Evolutionary conservation across 768 basidiomycete genomes (phyloP), one percentile per base, ranked within the genome.

Genomic region (Mycena maculata): DNA sequence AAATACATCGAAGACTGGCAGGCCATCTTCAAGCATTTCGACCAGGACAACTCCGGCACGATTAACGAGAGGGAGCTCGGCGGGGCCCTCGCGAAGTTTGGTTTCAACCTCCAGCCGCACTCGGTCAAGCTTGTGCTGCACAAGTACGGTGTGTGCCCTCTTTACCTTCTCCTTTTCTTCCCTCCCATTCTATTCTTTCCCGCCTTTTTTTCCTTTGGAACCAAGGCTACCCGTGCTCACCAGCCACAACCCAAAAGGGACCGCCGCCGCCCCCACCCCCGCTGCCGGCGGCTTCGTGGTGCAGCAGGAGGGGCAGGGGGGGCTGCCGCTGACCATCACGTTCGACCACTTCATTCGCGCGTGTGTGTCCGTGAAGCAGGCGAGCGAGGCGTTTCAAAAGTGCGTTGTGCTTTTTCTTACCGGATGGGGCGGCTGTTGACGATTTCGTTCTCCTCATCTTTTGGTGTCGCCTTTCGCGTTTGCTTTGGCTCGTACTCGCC

Each of bases 1-100:
- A 90, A 91, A 73, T 93, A 92, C 77, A 89, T 93, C 86, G 89
- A 91, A 80, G 92, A 94, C 76, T 94, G 93, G 93, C 92, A 94
- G 80, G 88, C 88, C 63, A 89, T 93, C 61, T 95, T 94, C 83
- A 85, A 83, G 48, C 91, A 92, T 78, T 94, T 94, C 71, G 94
- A 95, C 79, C 83, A 87, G n/a, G 94, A 95, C 75, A 87, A 85
- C 55, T 93, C 92, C 15, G 94, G 93, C 27, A 85, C 88, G 33
- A 95, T 96, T 77, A 92, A 95, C 62, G 82, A 81, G 10, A 59
- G 70, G 20, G 94, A 96, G 79, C 83, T 96, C 8, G 79, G 81
- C 3, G 83, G 87, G 13, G 94, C 94, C 0, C 85, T 96, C 30
- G 69, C 75, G 15, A 91, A 90, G 75, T 94, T 96, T 74, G 94